A percentile compares a stretch with the other conserved stretches of the same genome.
Conservation (phyloP, 257 asterid genomes). For the Przewalskia tangutica region DNA sequence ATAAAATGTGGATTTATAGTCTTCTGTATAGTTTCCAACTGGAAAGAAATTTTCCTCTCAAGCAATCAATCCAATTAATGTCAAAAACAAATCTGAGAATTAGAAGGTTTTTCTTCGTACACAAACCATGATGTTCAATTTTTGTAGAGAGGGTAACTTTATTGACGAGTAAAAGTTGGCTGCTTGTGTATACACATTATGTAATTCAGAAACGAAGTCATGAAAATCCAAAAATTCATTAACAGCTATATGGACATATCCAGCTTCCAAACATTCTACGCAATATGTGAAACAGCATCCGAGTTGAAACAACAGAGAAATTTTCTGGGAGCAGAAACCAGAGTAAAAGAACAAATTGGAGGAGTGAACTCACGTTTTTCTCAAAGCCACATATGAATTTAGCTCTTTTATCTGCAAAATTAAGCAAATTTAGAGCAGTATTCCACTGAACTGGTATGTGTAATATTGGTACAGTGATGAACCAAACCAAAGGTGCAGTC, state of each 20-base stretch:
- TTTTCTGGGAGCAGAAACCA: not conserved
- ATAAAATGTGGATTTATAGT: not conserved
- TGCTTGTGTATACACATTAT: not conserved
- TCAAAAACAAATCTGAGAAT: not conserved
- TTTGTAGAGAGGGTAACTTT: not conserved
- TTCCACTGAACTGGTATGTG: not conserved
- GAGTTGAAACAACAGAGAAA: not conserved
- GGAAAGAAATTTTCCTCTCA: not conserved
- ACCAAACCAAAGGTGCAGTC: not conserved
- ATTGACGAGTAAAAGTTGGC: not conserved
- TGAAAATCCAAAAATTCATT: not conserved
- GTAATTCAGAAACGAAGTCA: not conserved
- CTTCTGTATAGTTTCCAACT: not conserved
- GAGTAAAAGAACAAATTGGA: slow-evolving; percentile 13
- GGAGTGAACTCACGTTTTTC: slow-evolving; percentile 73
- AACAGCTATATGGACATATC: not conserved
- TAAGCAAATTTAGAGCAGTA: not conserved
- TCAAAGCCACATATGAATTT: slow-evolving; percentile 86
- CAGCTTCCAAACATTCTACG: not conserved
- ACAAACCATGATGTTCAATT: not conserved
- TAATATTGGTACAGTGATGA: not conserved
- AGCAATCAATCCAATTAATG: not conserved
- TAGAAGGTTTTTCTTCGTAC: not conserved
- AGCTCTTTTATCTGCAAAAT: slow-evolving; percentile 90
- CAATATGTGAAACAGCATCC: not conserved